These are phyloP conservation scores for Alternaria ventricosa DNA, from an alignment of 2,329 filamentous ascomycete species.

Conservation along the genomic window DNA sequence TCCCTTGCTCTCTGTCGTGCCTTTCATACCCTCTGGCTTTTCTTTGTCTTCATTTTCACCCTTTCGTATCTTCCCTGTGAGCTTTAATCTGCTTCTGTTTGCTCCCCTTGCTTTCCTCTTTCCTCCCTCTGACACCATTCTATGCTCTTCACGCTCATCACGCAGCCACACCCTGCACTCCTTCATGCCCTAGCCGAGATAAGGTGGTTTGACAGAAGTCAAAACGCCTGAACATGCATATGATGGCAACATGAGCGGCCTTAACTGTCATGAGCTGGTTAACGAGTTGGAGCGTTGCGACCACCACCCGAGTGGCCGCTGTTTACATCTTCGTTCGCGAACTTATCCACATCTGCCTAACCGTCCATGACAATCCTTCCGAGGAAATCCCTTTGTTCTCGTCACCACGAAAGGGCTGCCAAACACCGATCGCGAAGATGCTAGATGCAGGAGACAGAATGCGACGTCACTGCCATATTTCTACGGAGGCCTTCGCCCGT, in stretches of 20 bases:
- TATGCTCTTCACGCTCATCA: neutral
- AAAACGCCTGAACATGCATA: neutral
- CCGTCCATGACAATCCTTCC: neutral
- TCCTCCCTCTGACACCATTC: neutral
- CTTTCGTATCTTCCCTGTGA: neutral
- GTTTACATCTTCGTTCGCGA: neutral
- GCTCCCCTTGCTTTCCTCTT: neutral
- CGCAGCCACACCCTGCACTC: neutral
- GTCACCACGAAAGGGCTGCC: neutral
- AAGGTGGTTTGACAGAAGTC: neutral
- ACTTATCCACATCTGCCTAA: neutral
- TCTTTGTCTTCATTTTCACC: neutral
- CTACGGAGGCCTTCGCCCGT: neutral
- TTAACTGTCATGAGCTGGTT: neutral
- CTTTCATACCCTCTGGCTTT: neutral
- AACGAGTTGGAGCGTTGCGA: neutral
- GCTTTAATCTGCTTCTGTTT: neutral
- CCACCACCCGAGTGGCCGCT: neutral
- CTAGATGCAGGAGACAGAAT: neutral
- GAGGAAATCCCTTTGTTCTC: neutral
- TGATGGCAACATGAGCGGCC: neutral
- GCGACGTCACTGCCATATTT: neutral
- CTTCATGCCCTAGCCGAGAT: neutral
- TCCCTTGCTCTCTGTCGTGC: neutral
- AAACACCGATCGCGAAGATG: neutral